Evolutionary conservation across 495 filamentous ascomycete species (phyloP), one percentile per base, ranked within the genome.

Genomic region (Trichodelitschia bisporula): DNA sequence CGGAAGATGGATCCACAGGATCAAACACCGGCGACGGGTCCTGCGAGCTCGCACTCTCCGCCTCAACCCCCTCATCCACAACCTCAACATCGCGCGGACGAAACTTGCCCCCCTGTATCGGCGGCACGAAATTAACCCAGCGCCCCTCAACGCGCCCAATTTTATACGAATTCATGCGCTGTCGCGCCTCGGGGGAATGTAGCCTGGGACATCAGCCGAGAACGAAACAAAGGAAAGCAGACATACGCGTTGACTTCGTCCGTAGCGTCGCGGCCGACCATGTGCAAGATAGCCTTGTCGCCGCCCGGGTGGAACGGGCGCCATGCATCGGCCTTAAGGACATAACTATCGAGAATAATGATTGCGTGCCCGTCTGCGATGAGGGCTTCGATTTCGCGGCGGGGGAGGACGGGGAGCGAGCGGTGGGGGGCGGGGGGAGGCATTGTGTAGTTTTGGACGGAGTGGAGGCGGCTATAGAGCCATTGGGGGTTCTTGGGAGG

Each of bases 251-350:
- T 80, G 42, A 93, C 72, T 52, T 95, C 86, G 50, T 93, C 80
- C 12, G 86, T 93, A 21, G 79, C 89, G 69, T 97, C 86, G 53
- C 78, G 65, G 30, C 86, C 86, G 30, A 97, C 71, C 80, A 95
- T 84, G 47, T 97, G 86, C 50, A 65, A 57, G 37, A 97, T 91
- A 15, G 89, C 63, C 51, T 79, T 90, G 41, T 83, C 75, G 28
- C 86, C 86, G 32, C 86, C 86, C 11, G 86, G 86, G 43, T 97
- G 86, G 44, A 69, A 95, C 30, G 64, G 62, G 19, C 84, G 56
- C 75, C 77, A 97, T 18, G 74, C 60, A 49, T 97, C 84, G 2
- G 76, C 68, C 53, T 77, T 86, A 33, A 95, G 51, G 4, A 91
- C 83, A 44, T 71, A 64, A 30, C 63, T 57, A 35, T 92, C 70